A percentile compares a stretch with the other conserved stretches of the same genome.
Conservation (phyloP, 2,329 filamentous ascomycete species). For the Thelonectria discophora region DNA sequence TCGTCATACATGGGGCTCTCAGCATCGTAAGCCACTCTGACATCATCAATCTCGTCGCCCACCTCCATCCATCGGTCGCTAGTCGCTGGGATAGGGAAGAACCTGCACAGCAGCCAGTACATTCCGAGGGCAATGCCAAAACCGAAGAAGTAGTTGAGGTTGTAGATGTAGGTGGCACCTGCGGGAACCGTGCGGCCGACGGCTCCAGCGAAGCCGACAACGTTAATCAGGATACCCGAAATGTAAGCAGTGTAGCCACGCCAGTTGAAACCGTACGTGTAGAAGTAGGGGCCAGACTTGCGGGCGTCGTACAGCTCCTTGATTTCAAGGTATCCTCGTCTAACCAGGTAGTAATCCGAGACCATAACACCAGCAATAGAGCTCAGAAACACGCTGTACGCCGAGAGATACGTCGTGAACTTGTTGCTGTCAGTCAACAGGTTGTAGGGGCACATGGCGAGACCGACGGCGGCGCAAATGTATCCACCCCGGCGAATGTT, state of each 20-base stretch:
- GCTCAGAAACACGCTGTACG: constrained; percentile 93
- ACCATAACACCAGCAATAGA: constrained; percentile 93
- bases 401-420: constrained; percentile 91
- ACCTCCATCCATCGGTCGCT: constrained; percentile 83
- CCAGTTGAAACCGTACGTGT: constrained; percentile 78
- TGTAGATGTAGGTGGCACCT: constrained; percentile 86
- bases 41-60: constrained; percentile 67
- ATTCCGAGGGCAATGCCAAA: constrained; percentile 73
- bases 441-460: constrained; percentile 89
- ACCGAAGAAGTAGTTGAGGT: constrained; percentile 88
- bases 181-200: constrained; percentile 76
- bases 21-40: constrained; percentile 57
- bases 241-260: constrained; percentile 86
- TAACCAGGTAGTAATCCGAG: constrained; percentile 86
- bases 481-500: constrained; percentile 90
- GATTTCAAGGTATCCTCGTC: constrained; percentile 81
- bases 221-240: constrained; percentile 84
- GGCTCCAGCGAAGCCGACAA: constrained; percentile 88
- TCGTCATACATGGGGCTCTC: constrained; percentile 53
- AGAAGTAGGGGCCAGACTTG: constrained; percentile 76
- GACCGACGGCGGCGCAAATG: constrained; percentile 79
- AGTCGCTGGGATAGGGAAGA: constrained; percentile 77
- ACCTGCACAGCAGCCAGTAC: constrained; percentile 75
- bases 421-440: constrained; percentile 78
- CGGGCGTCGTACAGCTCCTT: constrained; percentile 81